Evolutionary conservation across 1,284 basidiomycete species (phyloP), one percentile per base, ranked within the genome.

Genomic region (Rhodotorula sp.): DNA sequence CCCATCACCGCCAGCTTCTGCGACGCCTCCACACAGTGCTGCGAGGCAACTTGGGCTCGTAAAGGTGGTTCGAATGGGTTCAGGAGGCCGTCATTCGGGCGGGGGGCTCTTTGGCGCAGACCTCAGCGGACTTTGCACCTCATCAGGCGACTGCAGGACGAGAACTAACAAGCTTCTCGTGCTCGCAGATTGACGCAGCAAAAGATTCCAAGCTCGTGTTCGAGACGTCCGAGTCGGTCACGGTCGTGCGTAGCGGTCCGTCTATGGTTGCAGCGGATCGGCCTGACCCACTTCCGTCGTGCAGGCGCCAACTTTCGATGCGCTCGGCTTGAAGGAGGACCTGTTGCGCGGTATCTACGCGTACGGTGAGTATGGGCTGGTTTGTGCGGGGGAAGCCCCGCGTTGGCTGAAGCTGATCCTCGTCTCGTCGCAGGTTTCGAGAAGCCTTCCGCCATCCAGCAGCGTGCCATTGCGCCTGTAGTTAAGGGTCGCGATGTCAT

Each of bases 371-470:
- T 86, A 2, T 2, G 18, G 18, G 16, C 28, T 5, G 18, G 16
- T n/a, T 9, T 46, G 30, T 26, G 22, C 54, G 18, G 11, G 11
- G 0, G 11, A 18, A 30, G 3, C 18, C 20, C 16, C n/a, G n/a
- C n/a, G 18, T 22, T 20, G 24, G 15, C n/a, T 44, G 20, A 5
- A 30, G 11, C n/a, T 48, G 31, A 24, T 30, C 15, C 10, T 0
- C 31, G 2, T 22, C 63, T n/a, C 10, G 37, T 47, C 59, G 22
- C 76, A 96, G 93, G 95, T 83, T 99, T 99, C 78, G 96, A 99
- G 85, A 96, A 95, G 81, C 94, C 96, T 31, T 98, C 95, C 70
- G 95, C 95, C 61, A 99, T 99, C 80, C 95, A 99, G 83, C 94
- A 98, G 82, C 89, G 95, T 76, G 95, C 95, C 40, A 98, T 99